Evolutionary conservation across 768 basidiomycete genomes (phyloP).

Genomic region (Paxillus rubicundulus): DNA sequence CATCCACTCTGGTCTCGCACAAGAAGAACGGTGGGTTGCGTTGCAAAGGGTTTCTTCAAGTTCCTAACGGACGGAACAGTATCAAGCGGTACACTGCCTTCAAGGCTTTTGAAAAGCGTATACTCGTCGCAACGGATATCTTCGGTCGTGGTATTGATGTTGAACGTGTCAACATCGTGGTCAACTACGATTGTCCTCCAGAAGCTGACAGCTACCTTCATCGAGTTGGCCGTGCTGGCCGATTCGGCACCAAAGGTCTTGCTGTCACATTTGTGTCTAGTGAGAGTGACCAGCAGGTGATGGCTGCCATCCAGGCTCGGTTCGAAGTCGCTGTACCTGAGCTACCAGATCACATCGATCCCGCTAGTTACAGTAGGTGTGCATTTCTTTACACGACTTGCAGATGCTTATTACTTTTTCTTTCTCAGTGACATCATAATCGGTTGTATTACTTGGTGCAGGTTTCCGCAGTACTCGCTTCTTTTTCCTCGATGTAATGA

Average conservation of each 20-base stretch:
- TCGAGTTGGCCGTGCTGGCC: slow-evolving; percentile 97
- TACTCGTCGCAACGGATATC: slow-evolving; percentile 97
- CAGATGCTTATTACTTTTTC: background rate
- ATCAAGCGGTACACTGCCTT: slow-evolving; percentile 96
- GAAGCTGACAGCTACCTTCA: slow-evolving; percentile 99
- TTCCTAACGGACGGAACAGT: slow-evolving; percentile 39
- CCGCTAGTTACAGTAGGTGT: slow-evolving; percentile 89
- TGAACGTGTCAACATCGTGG: slow-evolving; percentile 98
- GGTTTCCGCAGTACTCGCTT: slow-evolving; percentile 1
- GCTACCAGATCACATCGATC: slow-evolving; percentile 90
- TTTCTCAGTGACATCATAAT: slow-evolving; percentile 45
- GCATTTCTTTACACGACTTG: background rate
- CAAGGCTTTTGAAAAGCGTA: slow-evolving; percentile 99
- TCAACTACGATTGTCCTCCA: slow-evolving; percentile 97
- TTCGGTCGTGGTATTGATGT: slow-evolving; percentile 99
- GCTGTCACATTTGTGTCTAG: slow-evolving; percentile 96
- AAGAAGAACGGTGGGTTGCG: slow-evolving; percentile 86
- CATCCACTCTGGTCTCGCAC: slow-evolving; percentile 91
- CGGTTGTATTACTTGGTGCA: slow-evolving; percentile 12
- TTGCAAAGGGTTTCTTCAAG: background rate
- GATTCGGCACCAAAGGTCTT: slow-evolving; percentile 99
- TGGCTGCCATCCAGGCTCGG: slow-evolving; percentile 90
- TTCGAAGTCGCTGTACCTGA: slow-evolving; percentile 98
- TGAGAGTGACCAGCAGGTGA: slow-evolving; percentile 90
- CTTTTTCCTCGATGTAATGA: slow-evolving; percentile 18